A percentile compares a stretch with the other conserved stretches of the same genome.
Evolutionary conservation across 306 rosid species (phyloP).

Genomic region (Lithocarpus polystachyus): DNA sequence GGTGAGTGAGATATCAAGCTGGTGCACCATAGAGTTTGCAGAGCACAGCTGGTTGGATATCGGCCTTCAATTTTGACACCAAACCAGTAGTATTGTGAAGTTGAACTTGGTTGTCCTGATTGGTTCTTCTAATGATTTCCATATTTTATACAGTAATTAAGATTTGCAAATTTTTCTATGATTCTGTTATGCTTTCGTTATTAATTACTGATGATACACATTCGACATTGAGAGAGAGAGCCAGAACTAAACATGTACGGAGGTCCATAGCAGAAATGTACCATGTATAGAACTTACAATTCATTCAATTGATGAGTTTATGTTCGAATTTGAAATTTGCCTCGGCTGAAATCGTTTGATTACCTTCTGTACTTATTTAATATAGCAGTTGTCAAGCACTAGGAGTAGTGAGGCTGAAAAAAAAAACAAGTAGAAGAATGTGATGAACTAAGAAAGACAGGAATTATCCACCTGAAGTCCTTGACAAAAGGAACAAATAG

Average conservation of each 20-base stretch:
- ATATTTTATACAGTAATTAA: neutral
- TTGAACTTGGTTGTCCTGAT: constrained; percentile 20
- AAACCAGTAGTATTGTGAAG: constrained; percentile 9
- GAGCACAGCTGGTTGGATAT: constrained; percentile 14
- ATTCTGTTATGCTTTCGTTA: neutral
- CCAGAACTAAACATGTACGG: constrained; percentile 2
- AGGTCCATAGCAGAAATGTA: neutral
- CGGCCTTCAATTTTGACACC: neutral
- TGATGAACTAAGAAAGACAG: neutral
- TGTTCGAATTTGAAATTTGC: neutral
- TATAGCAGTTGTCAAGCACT: neutral
- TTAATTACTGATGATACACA: constrained; percentile 1
- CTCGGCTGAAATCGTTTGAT: no score
- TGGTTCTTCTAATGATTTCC: constrained; percentile 3
- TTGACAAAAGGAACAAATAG: no score
- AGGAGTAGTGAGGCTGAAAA: neutral
- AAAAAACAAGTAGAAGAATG: no score
- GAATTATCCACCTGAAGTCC: neutral
- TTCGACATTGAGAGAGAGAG: neutral
- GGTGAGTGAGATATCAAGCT: constrained; percentile 4
- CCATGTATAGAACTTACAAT: neutral
- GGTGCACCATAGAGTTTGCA: neutral
- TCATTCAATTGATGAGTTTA: constrained; percentile 6
- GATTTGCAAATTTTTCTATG: neutral
- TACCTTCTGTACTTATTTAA: neutral